A percentile compares a stretch with the other conserved stretches of the same genome.
Evolutionary conservation across 2,329 filamentous ascomycete species (phyloP).

Genomic region (Dactylellina drechsleri): DNA sequence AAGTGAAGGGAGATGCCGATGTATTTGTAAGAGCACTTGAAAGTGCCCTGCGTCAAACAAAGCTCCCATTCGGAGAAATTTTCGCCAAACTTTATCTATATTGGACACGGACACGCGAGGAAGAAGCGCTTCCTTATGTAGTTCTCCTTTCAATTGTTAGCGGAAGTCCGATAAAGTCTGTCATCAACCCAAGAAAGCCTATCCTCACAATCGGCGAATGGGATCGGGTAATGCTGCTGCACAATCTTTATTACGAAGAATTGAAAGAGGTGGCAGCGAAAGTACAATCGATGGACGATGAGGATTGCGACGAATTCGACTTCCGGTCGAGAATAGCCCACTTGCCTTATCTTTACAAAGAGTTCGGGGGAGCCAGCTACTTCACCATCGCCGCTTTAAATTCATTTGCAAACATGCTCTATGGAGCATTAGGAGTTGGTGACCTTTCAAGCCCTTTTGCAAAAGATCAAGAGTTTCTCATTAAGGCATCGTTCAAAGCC

Average conservation of each 20-base stretch:
- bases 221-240: conserved; percentile 1
- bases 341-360: conserved; percentile 6
- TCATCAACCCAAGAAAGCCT: neutral
- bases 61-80: neutral
- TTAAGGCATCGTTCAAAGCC: conserved; percentile 11
- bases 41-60: neutral
- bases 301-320: neutral
- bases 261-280: neutral
- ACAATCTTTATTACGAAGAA: conserved; percentile 3
- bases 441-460: neutral
- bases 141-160: neutral
- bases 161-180: neutral
- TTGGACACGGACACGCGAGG: neutral
- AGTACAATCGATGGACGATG: neutral
- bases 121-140: conserved; percentile 15
- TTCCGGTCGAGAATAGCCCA: conserved; percentile 22
- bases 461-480: neutral
- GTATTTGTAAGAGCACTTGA: neutral
- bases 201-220: conserved; percentile 26
- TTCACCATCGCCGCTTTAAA: conserved; percentile 16
- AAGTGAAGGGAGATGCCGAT: neutral
- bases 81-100: neutral
- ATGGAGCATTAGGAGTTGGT: neutral
- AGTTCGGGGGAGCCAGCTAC: conserved; percentile 14
- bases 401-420: conserved; percentile 2